Percentiles rank a stretch among this genome's conserved stretches.
Evolutionary conservation across 257 asterid species (phyloP).

Genomic region (Nicotiana noctiflora): DNA sequence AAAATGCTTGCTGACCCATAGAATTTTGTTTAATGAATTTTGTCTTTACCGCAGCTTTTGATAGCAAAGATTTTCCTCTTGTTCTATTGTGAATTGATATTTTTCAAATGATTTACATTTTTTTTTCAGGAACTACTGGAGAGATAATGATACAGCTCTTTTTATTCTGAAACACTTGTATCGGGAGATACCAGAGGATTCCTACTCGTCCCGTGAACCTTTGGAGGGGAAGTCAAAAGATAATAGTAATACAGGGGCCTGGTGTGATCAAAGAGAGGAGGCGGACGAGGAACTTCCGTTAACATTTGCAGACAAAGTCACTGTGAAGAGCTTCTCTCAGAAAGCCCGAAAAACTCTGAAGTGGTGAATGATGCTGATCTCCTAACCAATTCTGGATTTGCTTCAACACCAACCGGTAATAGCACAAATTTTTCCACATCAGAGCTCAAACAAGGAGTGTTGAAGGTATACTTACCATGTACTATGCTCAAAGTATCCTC

Average conservation of each 20-base stretch:
- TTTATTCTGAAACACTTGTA: constrained; percentile 88
- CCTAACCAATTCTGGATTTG: neutral
- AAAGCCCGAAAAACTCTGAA: constrained; percentile 39
- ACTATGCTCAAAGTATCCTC: neutral
- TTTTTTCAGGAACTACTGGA: constrained; percentile 80
- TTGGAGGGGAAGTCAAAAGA: constrained; percentile 32
- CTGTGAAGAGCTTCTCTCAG: constrained; percentile 46
- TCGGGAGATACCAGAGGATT: constrained; percentile 62
- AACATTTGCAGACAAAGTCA: constrained; percentile 65
- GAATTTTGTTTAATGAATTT: neutral
- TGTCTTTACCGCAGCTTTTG: neutral
- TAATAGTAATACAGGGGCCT: constrained; percentile 20
- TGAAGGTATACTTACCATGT: neutral
- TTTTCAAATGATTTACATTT: neutral
- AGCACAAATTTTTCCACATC: neutral
- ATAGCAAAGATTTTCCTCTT: neutral
- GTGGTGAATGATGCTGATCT: constrained; percentile 3
- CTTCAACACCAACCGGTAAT: neutral
- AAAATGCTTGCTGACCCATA: neutral
- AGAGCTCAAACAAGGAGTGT: neutral
- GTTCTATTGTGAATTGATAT: neutral
- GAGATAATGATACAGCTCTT: constrained; percentile 86
- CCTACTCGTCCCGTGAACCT: constrained; percentile 24
- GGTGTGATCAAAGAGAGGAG: constrained; percentile 53
- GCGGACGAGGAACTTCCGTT: constrained; percentile 71